These are phyloP conservation scores for Cryptosporidium viatorum DNA, from an alignment of 169 alveolate species.

Conservation along the genomic window DNA sequence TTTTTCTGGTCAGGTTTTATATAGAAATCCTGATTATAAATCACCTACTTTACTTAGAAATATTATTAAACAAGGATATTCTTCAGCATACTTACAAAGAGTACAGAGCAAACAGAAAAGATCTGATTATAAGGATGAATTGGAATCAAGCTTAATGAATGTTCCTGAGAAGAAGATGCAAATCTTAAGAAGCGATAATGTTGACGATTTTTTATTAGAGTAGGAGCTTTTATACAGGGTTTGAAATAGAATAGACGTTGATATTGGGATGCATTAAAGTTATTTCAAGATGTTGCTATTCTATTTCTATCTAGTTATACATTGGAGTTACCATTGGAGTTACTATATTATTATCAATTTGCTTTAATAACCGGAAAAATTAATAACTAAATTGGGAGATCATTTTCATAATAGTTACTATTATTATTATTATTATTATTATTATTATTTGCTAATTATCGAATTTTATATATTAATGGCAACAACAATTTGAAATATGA, in stretches of 20 bases:
- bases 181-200: slow-evolving; percentile 52
- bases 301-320: too few species aligned
- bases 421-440: too few species aligned
- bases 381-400: too few species aligned
- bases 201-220: slow-evolving; percentile 24
- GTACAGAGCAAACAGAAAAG: slow-evolving; percentile 46
- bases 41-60: slow-evolving; percentile 82
- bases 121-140: slow-evolving; percentile 30
- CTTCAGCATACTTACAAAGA: slow-evolving; percentile 29
- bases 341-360: too few species aligned
- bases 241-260: too few species aligned
- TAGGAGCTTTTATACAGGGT: too few species aligned
- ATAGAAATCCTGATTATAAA: slow-evolving; percentile 84
- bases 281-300: too few species aligned
- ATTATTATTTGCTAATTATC: not conserved
- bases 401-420: too few species aligned
- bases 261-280: too few species aligned
- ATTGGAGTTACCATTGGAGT: too few species aligned
- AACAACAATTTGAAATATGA: not conserved
- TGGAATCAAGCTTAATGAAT: slow-evolving; percentile 13
- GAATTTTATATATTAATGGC: not conserved
- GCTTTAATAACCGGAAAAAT: too few species aligned
- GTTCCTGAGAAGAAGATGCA: slow-evolving; percentile 53
- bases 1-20: slow-evolving; percentile 86
- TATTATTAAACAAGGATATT: slow-evolving; percentile 45